A percentile compares a stretch with the other conserved stretches of the same genome.
These are phyloP conservation scores for Geranium incanum DNA, from an alignment of 441 rosid genomes.

Conservation along the genomic window DNA sequence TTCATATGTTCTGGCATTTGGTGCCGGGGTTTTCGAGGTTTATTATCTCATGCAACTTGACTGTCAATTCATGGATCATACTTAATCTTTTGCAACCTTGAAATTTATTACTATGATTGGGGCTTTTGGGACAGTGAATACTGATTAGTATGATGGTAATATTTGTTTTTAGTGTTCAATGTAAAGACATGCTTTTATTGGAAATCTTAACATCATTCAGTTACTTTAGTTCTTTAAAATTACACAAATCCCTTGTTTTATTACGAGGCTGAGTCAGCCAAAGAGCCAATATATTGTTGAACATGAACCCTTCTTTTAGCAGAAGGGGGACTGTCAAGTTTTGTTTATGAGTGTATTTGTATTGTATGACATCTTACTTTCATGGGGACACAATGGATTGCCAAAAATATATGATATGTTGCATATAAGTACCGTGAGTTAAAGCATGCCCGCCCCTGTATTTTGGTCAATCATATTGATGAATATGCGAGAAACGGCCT, in stretches of 20 bases:
- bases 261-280: neutral
- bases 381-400: neutral
- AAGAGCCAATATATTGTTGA: neutral
- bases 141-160: neutral
- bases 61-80: slow-evolving; percentile 1
- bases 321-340: neutral
- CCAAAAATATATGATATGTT: neutral
- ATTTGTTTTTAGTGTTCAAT: neutral
- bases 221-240: neutral
- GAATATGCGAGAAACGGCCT: neutral
- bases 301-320: neutral
- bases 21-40: neutral
- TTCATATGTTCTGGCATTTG: neutral
- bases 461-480: neutral
- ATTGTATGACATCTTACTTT: neutral
- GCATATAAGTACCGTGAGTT: neutral
- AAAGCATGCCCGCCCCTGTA: neutral
- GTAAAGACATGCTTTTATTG: neutral
- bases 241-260: neutral
- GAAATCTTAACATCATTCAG: neutral
- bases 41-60: neutral
- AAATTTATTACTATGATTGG: neutral
- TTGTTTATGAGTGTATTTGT: neutral
- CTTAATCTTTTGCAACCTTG: neutral
- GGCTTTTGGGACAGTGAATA: too few species aligned